phyloP scores from a whole-genome alignment of 805 yeast genomes.

The Kodamaea kakaduensis region DNA sequence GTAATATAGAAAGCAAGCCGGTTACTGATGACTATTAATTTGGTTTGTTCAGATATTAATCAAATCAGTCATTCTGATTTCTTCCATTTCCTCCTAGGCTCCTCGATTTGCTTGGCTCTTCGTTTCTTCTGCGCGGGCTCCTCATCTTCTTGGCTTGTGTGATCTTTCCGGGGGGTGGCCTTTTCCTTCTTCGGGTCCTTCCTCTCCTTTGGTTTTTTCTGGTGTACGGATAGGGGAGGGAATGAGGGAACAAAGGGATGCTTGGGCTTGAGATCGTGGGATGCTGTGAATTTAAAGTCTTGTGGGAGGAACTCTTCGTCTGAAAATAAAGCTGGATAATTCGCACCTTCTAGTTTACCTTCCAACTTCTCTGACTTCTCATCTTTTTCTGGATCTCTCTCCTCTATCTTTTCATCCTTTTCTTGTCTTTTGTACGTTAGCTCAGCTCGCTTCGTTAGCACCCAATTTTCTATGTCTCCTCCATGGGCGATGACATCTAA shows the following conservation, averaged over 20 bases:
- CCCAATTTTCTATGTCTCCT: conserved; percentile 53
- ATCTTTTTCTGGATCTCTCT: neutral
- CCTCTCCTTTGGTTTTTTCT: conserved; percentile 11
- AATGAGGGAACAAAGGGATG: conserved; percentile 31
- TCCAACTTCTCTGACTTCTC: neutral
- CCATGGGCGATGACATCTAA: conserved; percentile 35
- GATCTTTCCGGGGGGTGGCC: neutral
- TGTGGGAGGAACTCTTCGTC: conserved; percentile 14
- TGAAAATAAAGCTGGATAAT: conserved; percentile 1
- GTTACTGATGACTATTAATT: too few species aligned
- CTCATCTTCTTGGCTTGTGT: neutral
- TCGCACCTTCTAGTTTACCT: too few species aligned
- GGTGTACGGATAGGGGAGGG: conserved; percentile 39
- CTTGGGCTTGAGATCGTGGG: conserved; percentile 24
- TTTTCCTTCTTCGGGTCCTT: conserved; percentile 5
- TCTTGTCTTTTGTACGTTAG: conserved; percentile 15
- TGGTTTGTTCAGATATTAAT: too few species aligned
- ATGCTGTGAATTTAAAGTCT: conserved; percentile 31
- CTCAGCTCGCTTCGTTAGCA: conserved; percentile 45
- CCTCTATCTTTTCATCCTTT: neutral
- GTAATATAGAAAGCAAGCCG: too few species aligned
- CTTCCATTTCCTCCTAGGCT: conserved; percentile 8
- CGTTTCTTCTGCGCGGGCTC: conserved; percentile 7
- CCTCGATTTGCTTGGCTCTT: conserved; percentile 4
- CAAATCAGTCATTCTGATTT: too few species aligned